These are phyloP conservation scores for Boeremia lycopersici DNA, from an alignment of 2,329 filamentous ascomycete genomes.

Conservation along the genomic window DNA sequence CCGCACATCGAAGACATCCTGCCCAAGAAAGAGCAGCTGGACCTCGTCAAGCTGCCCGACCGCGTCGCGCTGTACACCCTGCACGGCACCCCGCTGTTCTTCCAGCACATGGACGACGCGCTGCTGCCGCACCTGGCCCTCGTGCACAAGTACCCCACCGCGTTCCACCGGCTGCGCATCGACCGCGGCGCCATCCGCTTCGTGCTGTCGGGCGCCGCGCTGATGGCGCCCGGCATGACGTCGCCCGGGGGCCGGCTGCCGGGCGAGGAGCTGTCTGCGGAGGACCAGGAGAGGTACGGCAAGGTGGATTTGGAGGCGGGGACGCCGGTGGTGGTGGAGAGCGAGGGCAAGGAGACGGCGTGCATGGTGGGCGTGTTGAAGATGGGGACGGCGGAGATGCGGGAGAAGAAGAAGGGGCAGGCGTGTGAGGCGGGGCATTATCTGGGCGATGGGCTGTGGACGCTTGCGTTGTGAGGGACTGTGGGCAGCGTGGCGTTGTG, in stretches of 20 bases:
- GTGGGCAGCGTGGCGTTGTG: background rate
- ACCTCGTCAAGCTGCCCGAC: conserved; percentile 92
- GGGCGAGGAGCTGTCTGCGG: conserved; percentile 47
- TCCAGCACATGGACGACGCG: conserved; percentile 77
- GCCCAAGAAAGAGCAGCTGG: conserved; percentile 90
- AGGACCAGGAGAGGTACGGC: conserved; percentile 53
- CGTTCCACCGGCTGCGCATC: conserved; percentile 84
- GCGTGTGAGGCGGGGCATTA: conserved; percentile 95
- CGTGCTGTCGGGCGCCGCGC: conserved; percentile 87
- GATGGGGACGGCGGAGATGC: conserved; percentile 87
- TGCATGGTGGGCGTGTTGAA: conserved; percentile 87
- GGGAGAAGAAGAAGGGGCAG: conserved; percentile 90
- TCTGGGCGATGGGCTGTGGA: conserved; percentile 93
- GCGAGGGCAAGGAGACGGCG: conserved; percentile 91
- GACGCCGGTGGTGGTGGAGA: conserved; percentile 83
- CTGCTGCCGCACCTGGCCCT: conserved; percentile 87
- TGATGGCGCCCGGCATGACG: conserved; percentile 96
- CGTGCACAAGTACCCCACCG: conserved; percentile 86
- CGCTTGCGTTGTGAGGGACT: conserved; percentile 56
- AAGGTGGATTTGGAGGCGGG: conserved; percentile 77
- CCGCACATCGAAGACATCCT: conserved; percentile 92
- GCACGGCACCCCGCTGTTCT: conserved; percentile 81
- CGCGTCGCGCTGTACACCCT: conserved; percentile 87
- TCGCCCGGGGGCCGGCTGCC: conserved; percentile 82
- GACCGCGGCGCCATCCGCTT: conserved; percentile 97